Base-by-base conservation (phyloP, 345 rosid species). In the Tarenaya hassleriana region DNA sequence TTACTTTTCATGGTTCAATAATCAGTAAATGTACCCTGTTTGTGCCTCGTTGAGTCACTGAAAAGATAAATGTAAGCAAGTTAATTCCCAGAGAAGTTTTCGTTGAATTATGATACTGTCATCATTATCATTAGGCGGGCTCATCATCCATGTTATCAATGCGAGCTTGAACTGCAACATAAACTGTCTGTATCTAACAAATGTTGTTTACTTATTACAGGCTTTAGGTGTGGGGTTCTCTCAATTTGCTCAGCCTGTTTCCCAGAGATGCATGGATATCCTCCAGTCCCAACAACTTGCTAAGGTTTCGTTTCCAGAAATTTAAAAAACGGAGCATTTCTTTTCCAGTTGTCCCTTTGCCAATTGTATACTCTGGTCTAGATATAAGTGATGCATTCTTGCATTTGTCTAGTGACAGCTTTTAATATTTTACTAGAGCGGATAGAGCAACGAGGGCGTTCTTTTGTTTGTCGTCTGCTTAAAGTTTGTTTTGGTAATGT, bases 231-330 rank as follows among this genome's bases (percentile, higher is more conserved):
- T 83, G 7, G 98, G 90, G 32, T 92, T 92, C 71, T 67, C 80
- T 63, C 99, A 80, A 72, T 94, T 88, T 77, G 94, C 95, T 35
- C 85, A 76, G 62, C 97, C 99, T 67, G 94, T 94, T 40, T 88
- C 77, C 61, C 87, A 78, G 64, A 85, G 99, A 77, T 88, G 97
- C 84, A 81, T 83, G 64, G 62, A 64, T 64, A 81, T 94, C 76
- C 80, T 88, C 66, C 91, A 70, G 66, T 53, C 69, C 48, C 99
- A 94, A 56, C 94, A 70, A 50, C 35, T 75, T 69, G 91, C 97
- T 49, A 88, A 94, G 97, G 99, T 88, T 74, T 20, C 60, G 38
- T 33, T 56, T 24, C n/a, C 57, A 56, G 14, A 59, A 35, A 55
- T 55, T 12, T 55, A 31, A 17, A 7, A 35, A 40, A 31, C 47